phyloP scores from a whole-genome alignment of 495 filamentous ascomycete genomes.

The Neurospora sp. region DNA sequence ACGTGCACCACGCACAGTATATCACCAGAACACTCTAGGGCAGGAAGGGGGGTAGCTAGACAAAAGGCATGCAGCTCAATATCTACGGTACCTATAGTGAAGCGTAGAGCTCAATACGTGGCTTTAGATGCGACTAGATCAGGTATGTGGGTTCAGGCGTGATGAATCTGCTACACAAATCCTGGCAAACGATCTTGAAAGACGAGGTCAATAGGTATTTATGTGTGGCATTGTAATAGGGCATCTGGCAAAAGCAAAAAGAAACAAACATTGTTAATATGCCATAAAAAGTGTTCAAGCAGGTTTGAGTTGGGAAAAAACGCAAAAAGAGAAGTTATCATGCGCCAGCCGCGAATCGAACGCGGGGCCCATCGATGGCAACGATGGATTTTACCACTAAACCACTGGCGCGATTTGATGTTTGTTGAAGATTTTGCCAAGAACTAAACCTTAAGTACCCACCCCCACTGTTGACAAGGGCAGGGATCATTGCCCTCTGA shows the following conservation, averaged over 20 bases:
- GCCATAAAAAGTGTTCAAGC: not conserved
- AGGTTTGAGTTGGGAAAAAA: not conserved
- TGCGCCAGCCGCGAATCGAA: conserved; percentile 42
- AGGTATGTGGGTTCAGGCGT: not conserved
- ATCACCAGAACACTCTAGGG: not conserved
- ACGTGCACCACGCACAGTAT: not conserved
- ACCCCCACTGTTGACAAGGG: not conserved
- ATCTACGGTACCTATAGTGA: not conserved
- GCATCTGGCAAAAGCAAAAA: not conserved
- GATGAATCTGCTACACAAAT: not conserved
- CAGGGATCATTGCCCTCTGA: not conserved
- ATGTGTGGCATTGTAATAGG: no score
- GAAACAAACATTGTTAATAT: not conserved
- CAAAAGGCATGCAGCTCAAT: not conserved
- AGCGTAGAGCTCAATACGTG: not conserved
- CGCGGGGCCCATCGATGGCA: conserved; percentile 44
- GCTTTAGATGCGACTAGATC: not conserved
- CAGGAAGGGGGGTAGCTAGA: not conserved
- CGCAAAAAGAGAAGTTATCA: not conserved
- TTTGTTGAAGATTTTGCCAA: not conserved
- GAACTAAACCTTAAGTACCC: not conserved
- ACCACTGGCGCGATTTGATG: conserved; percentile 22
- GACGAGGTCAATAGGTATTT: not conserved
- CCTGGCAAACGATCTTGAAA: not conserved
- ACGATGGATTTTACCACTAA: conserved; percentile 47